A percentile compares a stretch with the other conserved stretches of the same genome.
phyloP scores from a whole-genome alignment of 2,329 filamentous ascomycete species.

The Colletotrichum zoysiae region DNA sequence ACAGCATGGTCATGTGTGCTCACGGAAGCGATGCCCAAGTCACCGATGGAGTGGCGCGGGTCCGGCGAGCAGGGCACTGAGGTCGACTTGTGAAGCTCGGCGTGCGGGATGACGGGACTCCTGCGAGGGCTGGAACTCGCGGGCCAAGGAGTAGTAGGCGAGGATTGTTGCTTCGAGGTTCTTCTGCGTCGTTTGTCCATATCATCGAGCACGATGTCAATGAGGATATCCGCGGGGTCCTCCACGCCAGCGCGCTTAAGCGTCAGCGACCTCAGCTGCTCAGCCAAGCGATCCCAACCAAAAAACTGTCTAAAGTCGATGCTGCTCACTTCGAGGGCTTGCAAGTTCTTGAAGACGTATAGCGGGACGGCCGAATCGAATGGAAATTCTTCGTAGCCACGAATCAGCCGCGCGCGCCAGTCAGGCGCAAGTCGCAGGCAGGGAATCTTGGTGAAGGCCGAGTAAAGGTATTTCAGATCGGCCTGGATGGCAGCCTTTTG shows the following conservation, averaged over 20 bases:
- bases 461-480: constrained; percentile 96
- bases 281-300: constrained; percentile 94
- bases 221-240: constrained; percentile 89
- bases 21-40: constrained; percentile 71
- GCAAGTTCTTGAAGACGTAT: constrained; percentile 97
- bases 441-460: constrained; percentile 97
- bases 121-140: constrained; percentile 67
- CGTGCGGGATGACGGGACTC: constrained; percentile 73
- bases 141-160: constrained; percentile 79
- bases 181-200: constrained; percentile 92
- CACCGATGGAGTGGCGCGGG: constrained; percentile 59
- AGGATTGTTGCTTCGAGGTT: constrained; percentile 87
- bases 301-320: constrained; percentile 98
- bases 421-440: constrained; percentile 92
- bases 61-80: constrained; percentile 76
- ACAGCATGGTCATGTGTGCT: constrained; percentile 64
- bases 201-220: constrained; percentile 95
- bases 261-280: constrained; percentile 90
- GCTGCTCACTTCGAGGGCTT: constrained; percentile 92
- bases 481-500: constrained; percentile 87
- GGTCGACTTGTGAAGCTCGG: constrained; percentile 75
- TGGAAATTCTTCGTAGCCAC: constrained; percentile 96
- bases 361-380: constrained; percentile 97
- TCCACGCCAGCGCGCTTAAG: constrained; percentile 90
- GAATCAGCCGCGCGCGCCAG: constrained; percentile 88